phyloP scores from a whole-genome alignment of 2,329 filamentous ascomycete species.

The Phaeomoniella chlamydospora region DNA sequence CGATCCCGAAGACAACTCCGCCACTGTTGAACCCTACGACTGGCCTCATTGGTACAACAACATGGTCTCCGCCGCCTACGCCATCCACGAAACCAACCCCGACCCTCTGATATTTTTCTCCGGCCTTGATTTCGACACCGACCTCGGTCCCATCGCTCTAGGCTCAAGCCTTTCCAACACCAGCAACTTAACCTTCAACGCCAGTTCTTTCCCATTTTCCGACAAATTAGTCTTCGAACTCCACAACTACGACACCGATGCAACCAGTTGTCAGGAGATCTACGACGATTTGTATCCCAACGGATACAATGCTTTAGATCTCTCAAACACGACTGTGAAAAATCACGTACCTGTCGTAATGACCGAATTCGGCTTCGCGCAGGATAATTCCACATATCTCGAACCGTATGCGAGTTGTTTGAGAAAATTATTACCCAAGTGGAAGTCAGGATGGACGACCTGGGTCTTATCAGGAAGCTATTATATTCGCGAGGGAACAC shows the following conservation, averaged over 20 bases:
- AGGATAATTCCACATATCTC: slow-evolving; percentile 31
- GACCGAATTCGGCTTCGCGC: slow-evolving; percentile 32
- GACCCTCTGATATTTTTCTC: slow-evolving; percentile 33
- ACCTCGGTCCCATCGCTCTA: slow-evolving; percentile 19
- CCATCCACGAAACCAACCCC: slow-evolving; percentile 27
- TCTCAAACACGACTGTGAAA: slow-evolving; percentile 14
- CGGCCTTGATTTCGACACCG: slow-evolving; percentile 30
- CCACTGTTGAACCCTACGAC: slow-evolving; percentile 19
- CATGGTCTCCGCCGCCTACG: slow-evolving; percentile 23
- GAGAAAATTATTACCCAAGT: slow-evolving; percentile 30
- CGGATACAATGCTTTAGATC: slow-evolving; percentile 27
- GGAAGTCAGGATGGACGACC: slow-evolving; percentile 41
- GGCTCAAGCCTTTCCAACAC: slow-evolving; percentile 19
- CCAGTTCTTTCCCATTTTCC: slow-evolving; percentile 21
- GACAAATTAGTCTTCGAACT: slow-evolving; percentile 34
- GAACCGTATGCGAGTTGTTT: slow-evolving; percentile 39
- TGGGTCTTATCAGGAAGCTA: slow-evolving; percentile 47
- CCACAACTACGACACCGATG: slow-evolving; percentile 30
- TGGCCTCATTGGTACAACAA: slow-evolving; percentile 32
- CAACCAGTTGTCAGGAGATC: slow-evolving; percentile 21
- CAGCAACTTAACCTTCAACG: slow-evolving; percentile 20
- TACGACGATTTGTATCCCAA: slow-evolving; percentile 19
- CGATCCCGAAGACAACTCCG: slow-evolving; percentile 8
- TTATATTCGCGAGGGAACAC: slow-evolving; percentile 36
- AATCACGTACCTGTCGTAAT: slow-evolving; percentile 24